A percentile compares a stretch with the other conserved stretches of the same genome.
phyloP scores from a whole-genome alignment of 1,139 yeast species.

The Diutina catenulata region DNA sequence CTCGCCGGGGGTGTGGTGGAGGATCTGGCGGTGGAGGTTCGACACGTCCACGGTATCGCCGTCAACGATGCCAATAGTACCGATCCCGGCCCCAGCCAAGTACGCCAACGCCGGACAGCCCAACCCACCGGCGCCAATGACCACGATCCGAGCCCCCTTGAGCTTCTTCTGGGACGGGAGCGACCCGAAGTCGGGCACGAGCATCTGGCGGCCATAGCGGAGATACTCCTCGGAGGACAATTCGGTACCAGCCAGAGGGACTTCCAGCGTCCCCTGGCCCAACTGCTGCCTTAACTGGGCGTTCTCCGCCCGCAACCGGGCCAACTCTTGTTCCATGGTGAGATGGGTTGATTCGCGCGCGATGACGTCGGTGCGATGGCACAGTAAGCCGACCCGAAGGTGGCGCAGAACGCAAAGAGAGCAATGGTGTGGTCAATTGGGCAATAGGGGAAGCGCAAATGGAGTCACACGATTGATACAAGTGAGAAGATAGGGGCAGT shows the following conservation, averaged over 20 bases:
- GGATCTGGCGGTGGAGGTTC: constrained; percentile 80
- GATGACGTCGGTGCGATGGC: too few species aligned
- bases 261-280: neutral
- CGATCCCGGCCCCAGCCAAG: constrained; percentile 81
- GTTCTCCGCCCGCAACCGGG: neutral
- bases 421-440: too few species aligned
- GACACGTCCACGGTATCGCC: constrained; percentile 75
- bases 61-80: constrained; percentile 77
- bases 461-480: too few species aligned
- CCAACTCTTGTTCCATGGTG: neutral
- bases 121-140: constrained; percentile 94
- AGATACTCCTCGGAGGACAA: constrained; percentile 52
- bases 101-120: constrained; percentile 90
- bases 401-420: too few species aligned
- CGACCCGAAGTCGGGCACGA: constrained; percentile 68
- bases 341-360: too few species aligned
- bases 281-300: neutral
- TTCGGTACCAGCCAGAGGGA: neutral
- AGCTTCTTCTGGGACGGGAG: constrained; percentile 43
- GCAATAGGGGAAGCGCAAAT: too few species aligned
- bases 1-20: constrained; percentile 63
- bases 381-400: too few species aligned
- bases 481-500: too few species aligned
- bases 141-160: constrained; percentile 48
- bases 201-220: constrained; percentile 91